Evolutionary conservation across 2,329 filamentous ascomycete genomes (phyloP), one percentile per base, ranked within the genome.

Genomic region (Huntiella savannae): DNA sequence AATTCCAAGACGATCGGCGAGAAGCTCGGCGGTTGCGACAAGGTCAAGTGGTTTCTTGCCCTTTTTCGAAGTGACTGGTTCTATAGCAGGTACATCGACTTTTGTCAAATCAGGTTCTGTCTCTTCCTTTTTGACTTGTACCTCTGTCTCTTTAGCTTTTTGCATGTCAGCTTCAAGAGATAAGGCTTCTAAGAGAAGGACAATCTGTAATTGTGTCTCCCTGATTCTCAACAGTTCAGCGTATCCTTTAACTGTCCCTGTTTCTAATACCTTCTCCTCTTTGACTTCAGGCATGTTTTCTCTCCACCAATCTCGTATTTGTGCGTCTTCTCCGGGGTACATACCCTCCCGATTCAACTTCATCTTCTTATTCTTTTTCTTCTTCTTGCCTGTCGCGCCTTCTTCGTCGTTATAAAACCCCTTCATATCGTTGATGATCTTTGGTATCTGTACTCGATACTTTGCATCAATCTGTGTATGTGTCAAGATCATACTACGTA

Each of bases 121-220:
- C 2, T 59, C 59, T 38, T 45, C 46, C n/a, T 32, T 64, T 51
- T 70, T 67, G 37, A 58, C 61, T 4, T 55, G 53, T 4, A 66
- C 61, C 4, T 64, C 62, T 1, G 58, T 52, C 2, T 63, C 59
- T 22, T 63, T 62, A 28, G 71, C 54, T 28, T 28, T 28, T 8
- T 28, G 22, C 22, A 28, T 28, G 6, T 28, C 22, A 15, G 69
- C 67, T 51, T 84, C 79, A 37, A 91, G 62, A 2, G 82, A 78
- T 16, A 87, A 62, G 12, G 85, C 75, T 56, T 91, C 83, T 4
- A 91, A 66, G 44, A 86, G 77, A 32, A 91, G 58, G 46, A 88
- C 84, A 61, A 88, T 75, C 57, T 91, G 83, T 35, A 87, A 63
- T 54, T 87, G 79, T 0, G 82, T 86, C 62, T 91, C 83, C 49